A percentile compares a stretch with the other conserved stretches of the same genome.
Conservation (phyloP, 371 early-diverging fungal species). For the Mucor sp. region DNA sequence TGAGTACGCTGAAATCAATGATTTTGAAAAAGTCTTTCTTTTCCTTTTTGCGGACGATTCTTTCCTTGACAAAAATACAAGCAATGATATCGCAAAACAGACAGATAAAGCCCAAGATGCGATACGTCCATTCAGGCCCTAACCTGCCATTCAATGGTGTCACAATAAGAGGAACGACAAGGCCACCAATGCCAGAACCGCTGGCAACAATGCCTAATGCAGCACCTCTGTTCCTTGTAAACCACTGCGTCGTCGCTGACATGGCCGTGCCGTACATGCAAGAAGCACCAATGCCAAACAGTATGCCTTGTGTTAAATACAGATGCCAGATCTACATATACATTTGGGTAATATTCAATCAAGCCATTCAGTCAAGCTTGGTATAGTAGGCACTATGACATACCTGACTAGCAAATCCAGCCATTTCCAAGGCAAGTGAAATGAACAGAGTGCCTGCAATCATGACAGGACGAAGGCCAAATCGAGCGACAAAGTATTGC, state of each 20-base stretch:
- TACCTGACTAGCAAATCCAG: constrained; percentile 26
- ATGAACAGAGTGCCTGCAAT: constrained; percentile 25
- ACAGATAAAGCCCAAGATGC: constrained; percentile 56
- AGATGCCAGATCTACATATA: constrained; percentile 52
- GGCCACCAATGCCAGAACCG: constrained; percentile 84
- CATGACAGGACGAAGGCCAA: constrained; percentile 31
- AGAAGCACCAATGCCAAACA: constrained; percentile 50
- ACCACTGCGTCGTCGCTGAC: constrained; percentile 76
- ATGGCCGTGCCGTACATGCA: constrained; percentile 25
- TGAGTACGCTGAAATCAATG: constrained; percentile 15
- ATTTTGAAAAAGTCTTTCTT: constrained; percentile 13
- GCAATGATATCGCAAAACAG: constrained; percentile 15
- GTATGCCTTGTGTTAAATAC: constrained; percentile 30
- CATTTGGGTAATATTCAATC: constrained; percentile 12
- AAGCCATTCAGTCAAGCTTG: too few relatives aligned
- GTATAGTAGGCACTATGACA: too few relatives aligned
- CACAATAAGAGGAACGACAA: constrained; percentile 67
- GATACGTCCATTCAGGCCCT: constrained; percentile 62
- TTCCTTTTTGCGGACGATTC: constrained; percentile 26
- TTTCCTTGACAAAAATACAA: constrained; percentile 41
- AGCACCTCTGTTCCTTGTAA: constrained; percentile 63
- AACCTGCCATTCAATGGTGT: constrained; percentile 55
- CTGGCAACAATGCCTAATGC: constrained; percentile 75
- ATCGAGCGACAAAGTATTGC: constrained; percentile 27
- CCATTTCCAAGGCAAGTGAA: constrained; percentile 36